Conservation (phyloP, 2,329 filamentous ascomycete species). For the Aspergillus unguis region DNA sequence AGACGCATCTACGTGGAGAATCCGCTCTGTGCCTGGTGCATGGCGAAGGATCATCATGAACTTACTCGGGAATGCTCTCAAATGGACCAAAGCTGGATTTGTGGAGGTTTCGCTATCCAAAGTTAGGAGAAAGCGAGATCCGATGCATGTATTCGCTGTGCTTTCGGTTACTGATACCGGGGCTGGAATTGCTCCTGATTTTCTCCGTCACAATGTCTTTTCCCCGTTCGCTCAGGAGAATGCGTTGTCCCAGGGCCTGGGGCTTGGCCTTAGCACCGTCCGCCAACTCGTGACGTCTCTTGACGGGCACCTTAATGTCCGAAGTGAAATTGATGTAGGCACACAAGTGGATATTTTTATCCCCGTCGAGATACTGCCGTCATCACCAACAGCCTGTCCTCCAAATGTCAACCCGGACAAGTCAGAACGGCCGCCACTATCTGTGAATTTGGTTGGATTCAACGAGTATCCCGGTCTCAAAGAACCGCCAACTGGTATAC, state of each 20-base stretch:
- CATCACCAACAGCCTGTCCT: background rate
- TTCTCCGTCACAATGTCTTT: slow-evolving; percentile 56
- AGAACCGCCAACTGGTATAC: slow-evolving; percentile 26
- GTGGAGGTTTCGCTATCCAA: slow-evolving; percentile 22
- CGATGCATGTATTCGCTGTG: slow-evolving; percentile 15
- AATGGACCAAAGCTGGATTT: slow-evolving; percentile 27
- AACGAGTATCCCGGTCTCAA: slow-evolving; percentile 25
- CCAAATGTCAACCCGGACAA: background rate
- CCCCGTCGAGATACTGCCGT: slow-evolving; percentile 14
- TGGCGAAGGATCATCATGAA: slow-evolving; percentile 32
- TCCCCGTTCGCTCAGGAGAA: slow-evolving; percentile 62
- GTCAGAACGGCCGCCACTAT: background rate
- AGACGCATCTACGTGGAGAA: slow-evolving; percentile 22
- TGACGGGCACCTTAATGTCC: slow-evolving; percentile 54
- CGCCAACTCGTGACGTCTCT: slow-evolving; percentile 54
- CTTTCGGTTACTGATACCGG: slow-evolving; percentile 59
- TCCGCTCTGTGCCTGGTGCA: slow-evolving; percentile 22
- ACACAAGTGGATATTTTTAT: slow-evolving; percentile 26
- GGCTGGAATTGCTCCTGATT: slow-evolving; percentile 59
- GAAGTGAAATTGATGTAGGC: slow-evolving; percentile 30
- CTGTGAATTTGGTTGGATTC: slow-evolving; percentile 24
- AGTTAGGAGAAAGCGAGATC: slow-evolving; percentile 9
- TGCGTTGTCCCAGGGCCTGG: slow-evolving; percentile 54
- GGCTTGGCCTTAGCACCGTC: slow-evolving; percentile 62
- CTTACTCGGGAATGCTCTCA: slow-evolving; percentile 30